phyloP scores from a whole-genome alignment of 1,284 basidiomycete genomes.

The Naganishia sp. region DNA sequence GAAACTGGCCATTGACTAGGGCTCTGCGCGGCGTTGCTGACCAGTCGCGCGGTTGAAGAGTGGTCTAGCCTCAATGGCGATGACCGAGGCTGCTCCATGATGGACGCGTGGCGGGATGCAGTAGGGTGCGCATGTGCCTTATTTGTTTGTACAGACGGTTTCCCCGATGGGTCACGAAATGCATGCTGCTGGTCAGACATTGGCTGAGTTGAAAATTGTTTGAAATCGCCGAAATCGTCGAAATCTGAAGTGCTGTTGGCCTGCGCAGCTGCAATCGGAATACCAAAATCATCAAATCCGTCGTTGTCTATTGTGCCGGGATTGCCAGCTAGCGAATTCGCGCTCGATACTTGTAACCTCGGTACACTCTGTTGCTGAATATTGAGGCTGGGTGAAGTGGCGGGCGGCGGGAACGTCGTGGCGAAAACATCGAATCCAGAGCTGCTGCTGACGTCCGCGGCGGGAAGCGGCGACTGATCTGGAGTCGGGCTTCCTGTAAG shows the following conservation, averaged over 20 bases:
- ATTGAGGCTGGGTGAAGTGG: no score
- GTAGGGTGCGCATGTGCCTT: background rate
- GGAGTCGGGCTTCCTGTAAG: background rate
- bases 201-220: constrained; percentile 3
- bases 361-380: no score
- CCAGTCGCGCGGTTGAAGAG: constrained; percentile 5
- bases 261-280: background rate
- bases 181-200: background rate
- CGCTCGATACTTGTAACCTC: no score
- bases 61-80: constrained; percentile 15
- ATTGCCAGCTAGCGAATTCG: background rate
- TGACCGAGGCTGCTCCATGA: background rate
- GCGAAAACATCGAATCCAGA: constrained; percentile 2
- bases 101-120: no score
- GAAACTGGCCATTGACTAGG: constrained; percentile 31
- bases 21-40: constrained; percentile 9
- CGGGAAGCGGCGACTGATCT: background rate
- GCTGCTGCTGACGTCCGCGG: background rate
- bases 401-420: no score
- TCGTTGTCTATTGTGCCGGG: constrained; percentile 9
- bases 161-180: background rate
- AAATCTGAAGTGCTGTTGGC: constrained; percentile 3
- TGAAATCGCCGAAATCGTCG: constrained; percentile 34
- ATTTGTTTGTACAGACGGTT: no score
- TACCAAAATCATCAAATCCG: constrained; percentile 28